phyloP scores from a whole-genome alignment of 2,329 filamentous ascomycete genomes.

The Cryphonectria naterciae region DNA sequence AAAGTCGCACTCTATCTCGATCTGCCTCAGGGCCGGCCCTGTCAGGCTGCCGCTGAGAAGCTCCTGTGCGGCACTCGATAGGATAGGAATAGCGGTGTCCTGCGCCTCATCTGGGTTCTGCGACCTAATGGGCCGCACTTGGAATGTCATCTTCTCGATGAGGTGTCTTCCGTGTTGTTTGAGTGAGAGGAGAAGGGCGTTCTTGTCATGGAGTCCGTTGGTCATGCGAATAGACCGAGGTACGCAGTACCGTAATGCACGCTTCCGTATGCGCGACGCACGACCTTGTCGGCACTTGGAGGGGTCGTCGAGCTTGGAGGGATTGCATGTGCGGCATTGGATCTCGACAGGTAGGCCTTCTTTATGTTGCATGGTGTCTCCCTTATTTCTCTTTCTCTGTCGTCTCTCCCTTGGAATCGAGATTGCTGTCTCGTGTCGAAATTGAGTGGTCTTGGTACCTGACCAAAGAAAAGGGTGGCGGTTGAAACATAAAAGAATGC shows the following conservation, averaged over 20 bases:
- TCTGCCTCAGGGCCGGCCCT: conserved; percentile 15
- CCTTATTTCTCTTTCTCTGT: not conserved
- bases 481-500: not conserved
- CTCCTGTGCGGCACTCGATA: conserved; percentile 22
- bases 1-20: conserved; percentile 25
- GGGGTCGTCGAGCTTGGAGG: conserved; percentile 9
- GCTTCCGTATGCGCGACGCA: conserved; percentile 6
- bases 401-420: not conserved
- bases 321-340: conserved; percentile 9
- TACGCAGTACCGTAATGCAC: conserved; percentile 6
- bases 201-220: conserved; percentile 16
- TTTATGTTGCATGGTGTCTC: conserved; percentile 16
- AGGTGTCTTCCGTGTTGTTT: conserved; percentile 21
- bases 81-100: conserved; percentile 11
- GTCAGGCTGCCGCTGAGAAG: conserved; percentile 25
- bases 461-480: not conserved
- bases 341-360: conserved; percentile 17
- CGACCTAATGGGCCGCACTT: conserved; percentile 11
- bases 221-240: conserved; percentile 20
- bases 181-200: conserved; percentile 15
- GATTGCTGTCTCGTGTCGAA: conserved; percentile 9
- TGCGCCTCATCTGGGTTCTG: conserved; percentile 9
- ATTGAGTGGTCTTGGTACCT: not conserved
- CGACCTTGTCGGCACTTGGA: not conserved
- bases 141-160: conserved; percentile 21